Percentiles rank a stretch among this genome's conserved stretches.
phyloP scores from a whole-genome alignment of 495 filamentous ascomycete species.

The Friedmanniomyces simplex region DNA sequence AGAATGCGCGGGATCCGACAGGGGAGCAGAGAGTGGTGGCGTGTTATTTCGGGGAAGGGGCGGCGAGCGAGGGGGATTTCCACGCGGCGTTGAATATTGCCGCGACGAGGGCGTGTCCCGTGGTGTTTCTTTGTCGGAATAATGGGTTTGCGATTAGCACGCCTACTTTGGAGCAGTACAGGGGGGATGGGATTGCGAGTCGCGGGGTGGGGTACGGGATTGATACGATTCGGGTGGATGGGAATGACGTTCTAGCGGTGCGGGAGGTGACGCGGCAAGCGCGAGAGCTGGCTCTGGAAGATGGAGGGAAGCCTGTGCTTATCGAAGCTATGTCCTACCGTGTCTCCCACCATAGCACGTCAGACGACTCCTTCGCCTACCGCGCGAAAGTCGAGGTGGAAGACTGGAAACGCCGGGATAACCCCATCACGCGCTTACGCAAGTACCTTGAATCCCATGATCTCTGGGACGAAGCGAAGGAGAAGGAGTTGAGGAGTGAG shows the following conservation, averaged over 20 bases:
- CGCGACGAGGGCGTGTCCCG: conserved; percentile 81
- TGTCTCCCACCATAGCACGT: conserved; percentile 92
- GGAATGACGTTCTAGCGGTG: conserved; percentile 94
- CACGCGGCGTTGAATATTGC: conserved; percentile 95
- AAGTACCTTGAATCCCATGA: conserved; percentile 83
- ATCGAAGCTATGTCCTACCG: conserved; percentile 98
- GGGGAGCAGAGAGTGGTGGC: conserved; percentile 57
- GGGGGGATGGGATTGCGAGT: conserved; percentile 91
- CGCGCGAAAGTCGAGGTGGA: conserved; percentile 90
- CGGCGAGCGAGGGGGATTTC: conserved; percentile 94
- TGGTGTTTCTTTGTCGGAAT: conserved; percentile 93
- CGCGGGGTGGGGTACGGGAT: conserved; percentile 95
- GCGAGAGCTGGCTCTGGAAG: conserved; percentile 61
- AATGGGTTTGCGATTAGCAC: conserved; percentile 96
- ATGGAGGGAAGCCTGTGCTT: conserved; percentile 70
- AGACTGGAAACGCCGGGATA: conserved; percentile 94
- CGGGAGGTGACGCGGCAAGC: conserved; percentile 73
- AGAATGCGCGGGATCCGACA: conserved; percentile 61
- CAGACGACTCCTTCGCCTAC: conserved; percentile 96
- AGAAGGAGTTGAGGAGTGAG: conserved; percentile 57
- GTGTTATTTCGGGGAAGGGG: conserved; percentile 97
- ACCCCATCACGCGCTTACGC: conserved; percentile 79
- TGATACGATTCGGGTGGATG: conserved; percentile 91
- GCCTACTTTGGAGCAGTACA: conserved; percentile 90
- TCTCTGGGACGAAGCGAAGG: conserved; percentile 73